Conservation (phyloP, 1,139 yeast species). For the Yamadazyma siamensis region DNA sequence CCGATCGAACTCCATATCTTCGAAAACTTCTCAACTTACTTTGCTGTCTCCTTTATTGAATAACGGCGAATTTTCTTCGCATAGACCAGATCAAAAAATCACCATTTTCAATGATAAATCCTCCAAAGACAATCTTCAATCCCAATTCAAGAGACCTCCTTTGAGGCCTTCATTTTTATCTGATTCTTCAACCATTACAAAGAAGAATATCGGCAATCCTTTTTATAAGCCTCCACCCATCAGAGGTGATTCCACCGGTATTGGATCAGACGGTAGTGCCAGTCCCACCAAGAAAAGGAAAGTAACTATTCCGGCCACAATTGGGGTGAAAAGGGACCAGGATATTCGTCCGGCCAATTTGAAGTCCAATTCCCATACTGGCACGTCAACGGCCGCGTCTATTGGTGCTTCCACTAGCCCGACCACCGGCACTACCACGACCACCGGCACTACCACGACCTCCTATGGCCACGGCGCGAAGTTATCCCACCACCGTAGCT, state of each 20-base stretch:
- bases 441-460: no score
- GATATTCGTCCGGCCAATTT: no score
- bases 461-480: no score
- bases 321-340: no score
- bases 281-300: constrained; percentile 17
- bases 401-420: no score
- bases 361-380: no score
- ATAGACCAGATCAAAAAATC: constrained; percentile 6
- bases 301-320: no score
- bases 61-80: constrained; percentile 8
- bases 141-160: constrained; percentile 14
- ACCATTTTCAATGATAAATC: constrained; percentile 12
- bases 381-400: no score
- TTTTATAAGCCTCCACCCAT: constrained; percentile 15
- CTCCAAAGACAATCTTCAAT: background rate
- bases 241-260: constrained; percentile 4
- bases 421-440: no score
- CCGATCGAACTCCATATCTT: constrained; percentile 8
- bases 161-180: constrained; percentile 11
- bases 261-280: constrained; percentile 1
- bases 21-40: constrained; percentile 10
- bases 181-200: constrained; percentile 1
- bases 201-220: constrained; percentile 14
- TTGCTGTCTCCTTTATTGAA: constrained; percentile 16
- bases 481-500: no score